Conservation (phyloP, 495 filamentous ascomycete genomes). For the Podospora appendiculata region DNA sequence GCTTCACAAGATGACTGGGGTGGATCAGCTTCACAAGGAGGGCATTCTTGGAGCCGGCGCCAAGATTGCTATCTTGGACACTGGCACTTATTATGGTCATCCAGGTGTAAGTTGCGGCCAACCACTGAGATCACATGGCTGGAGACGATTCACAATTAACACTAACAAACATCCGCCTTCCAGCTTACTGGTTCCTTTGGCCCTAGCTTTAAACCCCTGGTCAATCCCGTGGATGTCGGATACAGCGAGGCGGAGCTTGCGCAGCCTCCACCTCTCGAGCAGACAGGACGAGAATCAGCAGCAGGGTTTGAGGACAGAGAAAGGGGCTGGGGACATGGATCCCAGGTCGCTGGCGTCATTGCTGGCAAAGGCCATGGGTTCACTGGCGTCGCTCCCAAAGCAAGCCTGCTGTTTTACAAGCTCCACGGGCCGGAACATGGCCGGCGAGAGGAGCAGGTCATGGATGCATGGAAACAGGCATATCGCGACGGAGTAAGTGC, state of each 20-base stretch:
- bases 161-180: no score
- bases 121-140: no score
- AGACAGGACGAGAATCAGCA: background rate
- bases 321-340: slow-evolving; percentile 24
- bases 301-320: background rate
- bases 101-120: no score
- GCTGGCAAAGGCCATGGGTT: slow-evolving; percentile 31
- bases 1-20: slow-evolving; percentile 9
- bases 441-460: slow-evolving; percentile 26
- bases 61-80: slow-evolving; percentile 24
- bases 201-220: no score
- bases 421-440: slow-evolving; percentile 22
- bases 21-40: slow-evolving; percentile 8
- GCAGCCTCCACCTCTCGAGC: slow-evolving; percentile 27
- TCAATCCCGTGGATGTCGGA: no score
- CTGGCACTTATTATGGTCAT: slow-evolving; percentile 25
- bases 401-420: slow-evolving; percentile 35
- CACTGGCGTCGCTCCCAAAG: slow-evolving; percentile 38
- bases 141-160: no score
- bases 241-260: slow-evolving; percentile 14
- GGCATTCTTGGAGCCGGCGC: slow-evolving; percentile 13
- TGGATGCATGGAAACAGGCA: slow-evolving; percentile 31
- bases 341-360: slow-evolving; percentile 35
- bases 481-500: slow-evolving; percentile 23
- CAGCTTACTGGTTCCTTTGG: no score